A percentile compares a stretch with the other conserved stretches of the same genome.
These are phyloP conservation scores for Camelina laxa DNA, from an alignment of 345 rosid species.

Conservation along the genomic window DNA sequence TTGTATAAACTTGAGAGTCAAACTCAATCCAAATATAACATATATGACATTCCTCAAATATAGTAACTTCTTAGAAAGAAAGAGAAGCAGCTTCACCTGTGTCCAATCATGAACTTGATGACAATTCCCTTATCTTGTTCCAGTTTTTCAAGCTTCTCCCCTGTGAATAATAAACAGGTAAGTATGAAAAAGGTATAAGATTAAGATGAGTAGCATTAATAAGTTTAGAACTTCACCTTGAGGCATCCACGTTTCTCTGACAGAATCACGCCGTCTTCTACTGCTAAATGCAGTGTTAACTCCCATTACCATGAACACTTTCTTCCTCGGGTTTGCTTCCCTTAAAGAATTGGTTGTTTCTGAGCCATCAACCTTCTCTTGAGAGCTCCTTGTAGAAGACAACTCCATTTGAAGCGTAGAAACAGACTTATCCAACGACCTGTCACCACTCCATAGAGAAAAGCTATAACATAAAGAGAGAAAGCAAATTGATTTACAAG, in stretches of 20 bases:
- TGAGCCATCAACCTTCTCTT: slow-evolving; percentile 53
- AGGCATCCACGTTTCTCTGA: slow-evolving; percentile 99
- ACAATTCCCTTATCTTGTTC: slow-evolving; percentile 92
- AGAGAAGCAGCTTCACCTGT: slow-evolving; percentile 56
- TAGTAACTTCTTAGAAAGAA: not conserved
- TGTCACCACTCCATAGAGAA: slow-evolving; percentile 45
- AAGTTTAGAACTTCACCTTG: slow-evolving; percentile 57
- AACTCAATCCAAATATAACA: not conserved
- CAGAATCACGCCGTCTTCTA: slow-evolving; percentile 95
- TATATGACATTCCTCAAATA: not conserved
- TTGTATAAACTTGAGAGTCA: slow-evolving; percentile 20
- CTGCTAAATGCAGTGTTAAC: slow-evolving; percentile 96
- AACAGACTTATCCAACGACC: slow-evolving; percentile 83
- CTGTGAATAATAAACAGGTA: slow-evolving; percentile 43
- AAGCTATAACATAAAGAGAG: slow-evolving; percentile 7
- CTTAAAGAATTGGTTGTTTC: slow-evolving; percentile 33
- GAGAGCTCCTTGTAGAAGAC: slow-evolving; percentile 64
- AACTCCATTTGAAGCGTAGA: slow-evolving; percentile 73
- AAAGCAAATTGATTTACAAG: not conserved
- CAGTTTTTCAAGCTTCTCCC: slow-evolving; percentile 76
- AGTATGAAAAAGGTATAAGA: not conserved
- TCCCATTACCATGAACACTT: slow-evolving; percentile 91
- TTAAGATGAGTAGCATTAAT: not conserved
- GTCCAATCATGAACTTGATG: slow-evolving; percentile 98
- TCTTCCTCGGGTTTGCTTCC: slow-evolving; percentile 51